These are phyloP conservation scores for Ophiostoma australiae DNA, from an alignment of 2,329 filamentous ascomycete genomes.

Conservation along the genomic window DNA sequence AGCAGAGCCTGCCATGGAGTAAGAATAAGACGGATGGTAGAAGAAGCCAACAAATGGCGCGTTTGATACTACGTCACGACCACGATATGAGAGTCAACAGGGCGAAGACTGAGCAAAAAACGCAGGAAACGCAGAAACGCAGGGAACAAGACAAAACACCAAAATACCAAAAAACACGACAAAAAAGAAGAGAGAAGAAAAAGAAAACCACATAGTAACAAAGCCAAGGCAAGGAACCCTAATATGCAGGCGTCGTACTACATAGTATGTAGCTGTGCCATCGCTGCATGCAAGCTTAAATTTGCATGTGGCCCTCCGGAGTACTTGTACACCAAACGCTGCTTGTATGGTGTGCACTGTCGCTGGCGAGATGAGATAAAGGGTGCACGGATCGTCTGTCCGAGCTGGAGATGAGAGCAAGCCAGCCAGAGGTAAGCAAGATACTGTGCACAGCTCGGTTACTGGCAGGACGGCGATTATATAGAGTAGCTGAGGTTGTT, in stretches of 20 bases:
- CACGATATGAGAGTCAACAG: neutral
- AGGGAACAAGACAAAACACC: neutral
- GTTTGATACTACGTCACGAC: neutral
- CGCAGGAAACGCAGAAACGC: neutral
- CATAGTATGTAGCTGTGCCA: neutral
- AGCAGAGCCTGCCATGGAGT: neutral
- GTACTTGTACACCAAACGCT: neutral
- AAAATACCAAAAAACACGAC: neutral
- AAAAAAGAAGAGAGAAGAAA: neutral
- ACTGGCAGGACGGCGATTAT: no score
- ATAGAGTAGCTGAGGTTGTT: no score
- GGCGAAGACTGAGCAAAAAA: neutral
- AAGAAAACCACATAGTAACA: neutral
- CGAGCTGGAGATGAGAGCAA: neutral
- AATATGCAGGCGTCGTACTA: neutral
- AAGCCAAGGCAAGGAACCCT: neutral
- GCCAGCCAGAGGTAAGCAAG: neutral
- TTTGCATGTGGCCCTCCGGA: neutral
- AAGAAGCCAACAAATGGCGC: neutral
- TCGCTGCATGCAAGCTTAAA: conserved; percentile 14
- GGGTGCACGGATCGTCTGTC: neutral
- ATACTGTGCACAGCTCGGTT: no score
- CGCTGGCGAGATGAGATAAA: neutral
- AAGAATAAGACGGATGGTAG: neutral
- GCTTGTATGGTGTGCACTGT: neutral